phyloP scores from a whole-genome alignment of 2,329 filamentous ascomycete genomes.

The Onygena corvina region DNA sequence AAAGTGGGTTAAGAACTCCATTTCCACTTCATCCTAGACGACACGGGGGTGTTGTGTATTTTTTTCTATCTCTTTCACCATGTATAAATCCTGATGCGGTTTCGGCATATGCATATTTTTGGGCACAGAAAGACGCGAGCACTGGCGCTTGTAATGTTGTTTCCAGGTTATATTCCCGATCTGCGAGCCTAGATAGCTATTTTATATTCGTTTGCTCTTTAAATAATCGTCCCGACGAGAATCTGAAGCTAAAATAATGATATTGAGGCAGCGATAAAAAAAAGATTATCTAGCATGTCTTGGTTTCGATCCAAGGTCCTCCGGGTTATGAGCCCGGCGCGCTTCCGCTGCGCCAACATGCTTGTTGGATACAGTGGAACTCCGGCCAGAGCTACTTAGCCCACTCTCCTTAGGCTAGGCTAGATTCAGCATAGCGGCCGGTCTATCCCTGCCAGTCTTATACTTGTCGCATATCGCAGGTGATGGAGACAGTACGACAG shows the following conservation, averaged over 20 bases:
- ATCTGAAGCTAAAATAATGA: background rate
- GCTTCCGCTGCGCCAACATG: slow-evolving; percentile 27
- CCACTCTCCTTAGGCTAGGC: background rate
- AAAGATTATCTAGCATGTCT: slow-evolving; percentile 14
- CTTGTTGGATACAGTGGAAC: slow-evolving; percentile 12
- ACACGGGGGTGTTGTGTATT: no score
- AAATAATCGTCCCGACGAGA: background rate
- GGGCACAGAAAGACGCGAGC: background rate
- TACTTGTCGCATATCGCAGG: no score
- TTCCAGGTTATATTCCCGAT: no score
- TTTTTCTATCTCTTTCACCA: background rate
- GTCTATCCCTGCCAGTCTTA: background rate
- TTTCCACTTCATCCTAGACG: slow-evolving; percentile 24
- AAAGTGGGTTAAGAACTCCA: slow-evolving; percentile 67
- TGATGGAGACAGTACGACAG: no score
- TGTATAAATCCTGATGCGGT: background rate
- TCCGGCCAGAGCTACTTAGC: background rate
- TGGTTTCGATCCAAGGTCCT: slow-evolving; percentile 23
- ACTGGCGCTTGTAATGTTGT: background rate
- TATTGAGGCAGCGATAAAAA: slow-evolving; percentile 8
- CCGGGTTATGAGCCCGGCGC: slow-evolving; percentile 32
- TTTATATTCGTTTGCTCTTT: background rate
- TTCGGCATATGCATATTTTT: background rate
- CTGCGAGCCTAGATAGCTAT: background rate
- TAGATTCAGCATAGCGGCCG: background rate